phyloP scores from a whole-genome alignment of 225 moss, liverwort and hornwort species.

The Anthoceros angustus region DNA sequence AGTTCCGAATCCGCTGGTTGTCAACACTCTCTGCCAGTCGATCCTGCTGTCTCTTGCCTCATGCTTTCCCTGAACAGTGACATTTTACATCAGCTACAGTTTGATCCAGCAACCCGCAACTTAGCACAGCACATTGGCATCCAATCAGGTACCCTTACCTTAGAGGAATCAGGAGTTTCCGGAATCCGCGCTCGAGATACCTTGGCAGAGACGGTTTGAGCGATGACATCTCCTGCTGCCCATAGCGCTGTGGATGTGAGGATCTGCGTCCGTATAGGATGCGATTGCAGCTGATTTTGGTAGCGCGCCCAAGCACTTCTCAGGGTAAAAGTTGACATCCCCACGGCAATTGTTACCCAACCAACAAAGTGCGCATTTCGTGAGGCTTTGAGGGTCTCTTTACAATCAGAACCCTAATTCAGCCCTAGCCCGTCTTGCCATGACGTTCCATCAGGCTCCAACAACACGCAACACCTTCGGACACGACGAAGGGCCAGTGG shows the following conservation, averaged over 20 bases:
- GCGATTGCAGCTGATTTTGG: constrained; percentile 38
- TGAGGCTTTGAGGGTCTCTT: background rate
- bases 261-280: constrained; percentile 69
- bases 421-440: too few species aligned
- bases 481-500: too few species aligned
- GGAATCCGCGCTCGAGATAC: background rate
- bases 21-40: constrained; percentile 39
- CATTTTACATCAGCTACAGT: constrained; percentile 2
- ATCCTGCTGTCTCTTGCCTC: constrained; percentile 8
- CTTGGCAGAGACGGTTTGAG: constrained; percentile 38
- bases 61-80: background rate
- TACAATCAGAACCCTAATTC: too few species aligned
- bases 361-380: background rate
- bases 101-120: background rate
- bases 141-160: background rate
- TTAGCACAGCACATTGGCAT: background rate
- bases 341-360: background rate
- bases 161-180: background rate
- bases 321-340: constrained; percentile 4
- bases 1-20: constrained; percentile 63
- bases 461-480: too few species aligned
- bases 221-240: constrained; percentile 61
- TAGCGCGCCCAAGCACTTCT: constrained; percentile 72
- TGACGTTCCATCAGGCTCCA: too few species aligned
- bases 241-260: constrained; percentile 68